Conservation (phyloP, 2,329 filamentous ascomycete genomes). For the Leptosphaerulina australis region DNA sequence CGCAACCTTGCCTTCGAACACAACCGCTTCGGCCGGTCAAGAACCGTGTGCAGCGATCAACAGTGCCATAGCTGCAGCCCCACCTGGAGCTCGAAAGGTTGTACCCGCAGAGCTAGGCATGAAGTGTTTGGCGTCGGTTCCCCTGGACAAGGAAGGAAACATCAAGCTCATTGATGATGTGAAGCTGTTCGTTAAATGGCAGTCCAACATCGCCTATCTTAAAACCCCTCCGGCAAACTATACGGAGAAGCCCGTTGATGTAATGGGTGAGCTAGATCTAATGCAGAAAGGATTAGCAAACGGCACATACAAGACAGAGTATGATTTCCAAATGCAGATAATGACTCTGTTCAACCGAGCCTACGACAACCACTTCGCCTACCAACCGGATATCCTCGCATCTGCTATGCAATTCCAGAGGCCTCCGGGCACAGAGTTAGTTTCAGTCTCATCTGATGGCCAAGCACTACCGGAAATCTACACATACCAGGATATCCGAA, state of each 20-base stretch:
- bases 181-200: constrained; percentile 47
- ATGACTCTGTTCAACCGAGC: constrained; percentile 43
- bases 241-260: constrained; percentile 47
- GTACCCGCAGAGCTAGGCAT: constrained; percentile 45
- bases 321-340: constrained; percentile 50
- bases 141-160: constrained; percentile 44
- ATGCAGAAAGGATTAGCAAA: constrained; percentile 41
- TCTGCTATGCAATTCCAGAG: constrained; percentile 48
- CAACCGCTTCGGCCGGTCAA: constrained; percentile 25
- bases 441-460: constrained; percentile 47
- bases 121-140: constrained; percentile 46
- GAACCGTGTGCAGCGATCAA: constrained; percentile 45
- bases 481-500: constrained; percentile 38
- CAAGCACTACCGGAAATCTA: constrained; percentile 47
- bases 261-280: constrained; percentile 46
- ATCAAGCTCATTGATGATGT: constrained; percentile 43
- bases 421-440: constrained; percentile 38
- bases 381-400: constrained; percentile 46
- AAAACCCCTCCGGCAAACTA: constrained; percentile 47
- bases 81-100: constrained; percentile 34
- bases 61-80: constrained; percentile 34
- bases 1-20: constrained; percentile 22
- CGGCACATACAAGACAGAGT: constrained; percentile 47
- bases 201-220: constrained; percentile 49
- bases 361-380: constrained; percentile 52